These are phyloP conservation scores for Yamadazyma sp. DNA, from an alignment of 1,139 yeast species.

Conservation along the genomic window DNA sequence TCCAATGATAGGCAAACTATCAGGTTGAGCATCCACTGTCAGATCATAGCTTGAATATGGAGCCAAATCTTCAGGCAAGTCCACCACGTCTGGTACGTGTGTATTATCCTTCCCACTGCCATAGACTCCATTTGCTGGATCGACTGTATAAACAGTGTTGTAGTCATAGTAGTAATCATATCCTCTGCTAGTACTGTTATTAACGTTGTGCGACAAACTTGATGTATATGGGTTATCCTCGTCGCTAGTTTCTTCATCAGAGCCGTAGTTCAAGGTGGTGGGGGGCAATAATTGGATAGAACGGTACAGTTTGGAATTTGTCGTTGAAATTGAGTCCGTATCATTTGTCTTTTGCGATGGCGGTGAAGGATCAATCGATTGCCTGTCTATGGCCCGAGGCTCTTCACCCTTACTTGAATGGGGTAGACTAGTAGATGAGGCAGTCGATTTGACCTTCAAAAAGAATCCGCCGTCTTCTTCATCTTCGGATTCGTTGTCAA, in stretches of 20 bases:
- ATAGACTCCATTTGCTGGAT: slow-evolving; percentile 48
- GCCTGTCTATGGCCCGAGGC: neutral
- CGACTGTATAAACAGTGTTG: slow-evolving; percentile 72
- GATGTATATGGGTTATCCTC: slow-evolving; percentile 53
- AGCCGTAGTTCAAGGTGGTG: slow-evolving; percentile 74
- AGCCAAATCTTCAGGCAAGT: slow-evolving; percentile 45
- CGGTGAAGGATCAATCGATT: slow-evolving; percentile 8
- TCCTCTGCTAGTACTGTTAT: slow-evolving; percentile 64
- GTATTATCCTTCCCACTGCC: slow-evolving; percentile 22
- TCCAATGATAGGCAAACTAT: slow-evolving; percentile 23
- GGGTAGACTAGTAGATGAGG: slow-evolving; percentile 22
- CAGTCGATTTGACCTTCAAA: slow-evolving; percentile 52
- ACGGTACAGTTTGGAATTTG: slow-evolving; percentile 31
- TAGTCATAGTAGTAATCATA: slow-evolving; percentile 86
- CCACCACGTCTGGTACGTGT: slow-evolving; percentile 42
- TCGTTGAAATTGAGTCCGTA: slow-evolving; percentile 29
- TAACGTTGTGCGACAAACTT: slow-evolving; percentile 77
- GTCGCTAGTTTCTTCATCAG: slow-evolving; percentile 68
- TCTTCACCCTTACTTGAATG: too few species aligned
- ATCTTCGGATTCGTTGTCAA: slow-evolving; percentile 46
- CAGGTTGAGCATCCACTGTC: slow-evolving; percentile 28
- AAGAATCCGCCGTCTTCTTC: slow-evolving; percentile 75
- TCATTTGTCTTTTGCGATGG: slow-evolving; percentile 24
- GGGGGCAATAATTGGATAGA: slow-evolving; percentile 80
- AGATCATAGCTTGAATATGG: slow-evolving; percentile 42